Evolutionary conservation across 2,329 filamentous ascomycete species (phyloP).

Genomic region (Diaporthe sp.): DNA sequence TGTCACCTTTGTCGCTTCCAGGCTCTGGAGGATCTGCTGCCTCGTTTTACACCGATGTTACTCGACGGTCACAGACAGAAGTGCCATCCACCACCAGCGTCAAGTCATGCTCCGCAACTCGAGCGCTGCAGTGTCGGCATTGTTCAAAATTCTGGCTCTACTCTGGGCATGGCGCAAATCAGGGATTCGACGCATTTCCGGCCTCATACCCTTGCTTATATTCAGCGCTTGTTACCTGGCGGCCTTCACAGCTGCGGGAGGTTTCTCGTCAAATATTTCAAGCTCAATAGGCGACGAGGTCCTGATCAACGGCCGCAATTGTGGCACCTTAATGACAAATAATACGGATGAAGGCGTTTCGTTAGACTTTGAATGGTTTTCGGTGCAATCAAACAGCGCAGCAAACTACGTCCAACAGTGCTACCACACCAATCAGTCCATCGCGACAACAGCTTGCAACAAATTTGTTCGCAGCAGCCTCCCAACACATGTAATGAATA

Average conservation of each 20-base stretch:
- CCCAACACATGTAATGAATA: background rate
- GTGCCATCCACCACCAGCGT: slow-evolving; percentile 47
- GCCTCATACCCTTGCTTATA: background rate
- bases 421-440: slow-evolving; percentile 34
- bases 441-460: slow-evolving; percentile 22
- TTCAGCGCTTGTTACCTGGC: background rate
- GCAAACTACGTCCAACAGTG: slow-evolving; percentile 41
- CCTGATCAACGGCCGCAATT: slow-evolving; percentile 33
- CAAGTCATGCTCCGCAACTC: slow-evolving; percentile 40
- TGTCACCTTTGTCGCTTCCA: slow-evolving; percentile 44
- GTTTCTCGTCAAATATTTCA: slow-evolving; percentile 23
- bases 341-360: background rate
- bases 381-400: background rate
- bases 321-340: background rate
- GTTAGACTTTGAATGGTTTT: background rate
- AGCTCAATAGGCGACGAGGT: slow-evolving; percentile 26
- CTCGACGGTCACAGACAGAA: slow-evolving; percentile 41
- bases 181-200: rapidly evolving
- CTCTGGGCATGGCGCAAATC: slow-evolving; percentile 14
- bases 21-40: slow-evolving; percentile 45
- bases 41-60: slow-evolving; percentile 43
- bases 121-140: background rate
- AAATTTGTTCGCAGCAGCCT: slow-evolving; percentile 12
- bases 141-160: background rate
- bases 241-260: slow-evolving; percentile 19